Base-by-base conservation (phyloP, 1,284 basidiomycete genomes). In the Meripilus lineatus region DNA sequence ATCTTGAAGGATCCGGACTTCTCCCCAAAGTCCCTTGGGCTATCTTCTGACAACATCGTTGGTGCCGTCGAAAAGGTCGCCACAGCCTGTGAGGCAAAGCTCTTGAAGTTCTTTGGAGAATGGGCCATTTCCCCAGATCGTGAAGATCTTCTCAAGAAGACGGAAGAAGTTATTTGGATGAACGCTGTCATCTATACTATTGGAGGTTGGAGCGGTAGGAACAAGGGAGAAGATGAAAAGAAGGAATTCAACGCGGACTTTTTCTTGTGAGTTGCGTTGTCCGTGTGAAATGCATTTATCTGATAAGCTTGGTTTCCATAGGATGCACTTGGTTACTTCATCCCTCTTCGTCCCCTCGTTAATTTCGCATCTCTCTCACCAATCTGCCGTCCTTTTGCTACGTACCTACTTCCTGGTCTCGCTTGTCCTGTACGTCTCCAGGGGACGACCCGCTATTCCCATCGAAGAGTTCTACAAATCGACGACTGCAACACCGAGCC, bases 251-350 rank as follows among this genome's bases (percentile, higher is more conserved):
- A 64, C 24, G 69, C 61, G 5, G 70, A 74, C 40, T 74, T 74
- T 56, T 63, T 65, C 49, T 39, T 60, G 58, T 66, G 40, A 40
- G 64, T 49, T 2, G 17, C 28, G n/a, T 15, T 18, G 5, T 3
- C 20, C 20, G 4, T 13, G 3, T 7, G 2, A 10, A 38, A 20
- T n/a, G n/a, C 20, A 33, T 40, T 15, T 10, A 25, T 41, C 50
- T 17, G 23, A 28, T 18, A 18, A 30, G 1, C 17, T 32, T n/a
- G 22, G 18, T 32, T n/a, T 11, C 2, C 17, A 2, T 41, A 70
- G 68, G 14, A 65, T 72, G 64, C 74, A 75, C 47, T 52, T 71
- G 5, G 66, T 74, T 22, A 77, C 72, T 0, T 76, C 72, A 3
- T 57, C 62, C 2, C 50, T 75, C 30, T 72, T 75, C 59, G 46